Evolutionary conservation across 2,329 filamentous ascomycete species (phyloP), one percentile per base, ranked within the genome.

Genomic region (Fusarium sacchari): DNA sequence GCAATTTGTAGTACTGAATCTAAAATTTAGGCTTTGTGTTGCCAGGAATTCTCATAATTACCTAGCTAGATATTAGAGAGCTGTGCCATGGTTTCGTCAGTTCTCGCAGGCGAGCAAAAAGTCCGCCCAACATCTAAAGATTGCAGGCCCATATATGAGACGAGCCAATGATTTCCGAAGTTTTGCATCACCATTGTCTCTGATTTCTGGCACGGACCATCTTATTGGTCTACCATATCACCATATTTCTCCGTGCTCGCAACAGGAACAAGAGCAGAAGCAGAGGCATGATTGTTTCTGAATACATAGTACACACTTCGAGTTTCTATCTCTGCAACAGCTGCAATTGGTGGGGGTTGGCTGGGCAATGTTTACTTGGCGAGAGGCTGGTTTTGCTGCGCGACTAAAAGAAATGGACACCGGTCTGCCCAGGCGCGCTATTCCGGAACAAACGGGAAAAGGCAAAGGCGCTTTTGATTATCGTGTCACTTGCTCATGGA

Each of bases 181-280:
- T 62, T 59, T 67, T 63, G 72, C 71, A 64, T 71, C 75, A 77
- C 64, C 65, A 73, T 60, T 76, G 64, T 66, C 71, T 76, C 64
- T 73, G 40, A 71, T 68, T 62, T 63, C 56, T 43, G 67, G 66
- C 75, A 74, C 69, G 62, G 75, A 58, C 68, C 73, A 71, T 65
- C 71, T 72, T 60, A 50, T 58, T 59, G 58, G 46, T 50, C 59
- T 69, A 44, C 64, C 40, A 69, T 69, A 74, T 73, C 67, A 43
- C 64, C 50, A 63, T 58, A 59, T 60, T 63, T 49, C 37, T 56
- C 63, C 66, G 55, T 66, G 57, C 64, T 61, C 30, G 14, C 42
- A 62, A 59, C 26, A 56, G 56, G 42, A 55, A 42, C 43, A 24
- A 49, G 43, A 47, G 37, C 56, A 32, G 32, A 58, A 46, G 47